phyloP scores from a whole-genome alignment of 225 moss, liverwort and hornwort species.

The Antitrichia curtipendula region DNA sequence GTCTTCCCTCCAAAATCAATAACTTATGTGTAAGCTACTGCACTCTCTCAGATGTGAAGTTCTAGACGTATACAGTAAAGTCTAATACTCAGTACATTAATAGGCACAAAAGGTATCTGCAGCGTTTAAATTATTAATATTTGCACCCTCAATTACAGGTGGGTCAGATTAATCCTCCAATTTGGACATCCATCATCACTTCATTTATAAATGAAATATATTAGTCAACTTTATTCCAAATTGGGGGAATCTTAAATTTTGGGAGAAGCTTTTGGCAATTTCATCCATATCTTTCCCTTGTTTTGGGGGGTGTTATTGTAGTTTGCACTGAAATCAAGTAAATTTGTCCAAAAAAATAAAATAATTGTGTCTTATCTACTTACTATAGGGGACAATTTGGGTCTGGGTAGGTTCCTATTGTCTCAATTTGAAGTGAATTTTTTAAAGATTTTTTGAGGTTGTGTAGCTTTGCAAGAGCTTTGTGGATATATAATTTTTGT shows the following conservation, averaged over 20 bases:
- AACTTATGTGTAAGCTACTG: not conserved
- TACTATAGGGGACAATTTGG: no score
- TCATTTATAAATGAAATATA: not conserved
- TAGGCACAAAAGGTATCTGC: no score
- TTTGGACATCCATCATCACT: no score
- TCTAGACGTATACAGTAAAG: not conserved
- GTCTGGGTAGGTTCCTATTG: no score
- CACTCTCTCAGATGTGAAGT: not conserved
- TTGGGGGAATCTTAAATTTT: not conserved
- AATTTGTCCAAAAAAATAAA: not conserved
- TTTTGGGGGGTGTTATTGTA: not conserved
- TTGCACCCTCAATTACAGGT: not conserved
- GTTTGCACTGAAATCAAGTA: not conserved
- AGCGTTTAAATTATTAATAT: not conserved
- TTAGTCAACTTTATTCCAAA: not conserved
- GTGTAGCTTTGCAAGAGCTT: no score
- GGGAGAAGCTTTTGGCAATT: no score
- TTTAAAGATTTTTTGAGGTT: no score
- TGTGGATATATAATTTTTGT: no score
- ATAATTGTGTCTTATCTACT: not conserved
- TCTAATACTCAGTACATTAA: not conserved
- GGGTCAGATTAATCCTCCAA: not conserved
- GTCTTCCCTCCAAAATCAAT: not conserved
- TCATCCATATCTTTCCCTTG: not conserved
- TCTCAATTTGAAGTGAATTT: no score